Base-by-base conservation (phyloP, 208 protist genomes). In the Wallacemonas collosoma region DNA sequence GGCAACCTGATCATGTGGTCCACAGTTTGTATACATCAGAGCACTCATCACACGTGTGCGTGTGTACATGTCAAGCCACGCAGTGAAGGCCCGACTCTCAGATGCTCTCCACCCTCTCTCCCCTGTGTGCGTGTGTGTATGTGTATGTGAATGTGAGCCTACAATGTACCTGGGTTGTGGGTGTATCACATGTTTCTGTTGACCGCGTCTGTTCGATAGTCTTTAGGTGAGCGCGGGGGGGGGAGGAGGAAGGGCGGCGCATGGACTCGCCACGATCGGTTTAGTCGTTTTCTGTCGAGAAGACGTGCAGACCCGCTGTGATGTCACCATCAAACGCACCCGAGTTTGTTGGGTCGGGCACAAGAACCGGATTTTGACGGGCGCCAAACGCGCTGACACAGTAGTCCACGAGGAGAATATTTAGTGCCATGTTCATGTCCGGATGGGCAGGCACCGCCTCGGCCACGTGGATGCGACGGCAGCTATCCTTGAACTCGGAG, bases 401-500 rank as follows among this genome's bases (percentile, higher is more conserved):
- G 38, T 88, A 73, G 55, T 93, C 79, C 65, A 93, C 68, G 36
- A 88, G 62, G 41, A 72, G 75, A 0, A 66, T 55, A 51, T 80
- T 77, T 35, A 72, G 57, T 7, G 67, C 53, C 12, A 85, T 58
- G 53, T 69, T 26, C 6, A 40, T 65, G 2, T 80, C 73, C 41
- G 81, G 80, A 48, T 71, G 68, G 26, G 68, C 72, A 17, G 68
- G 71, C 60, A 80, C 72, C 61, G 51, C 26, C n/a, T 63, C 73
- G 12, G 75, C 61, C 50, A 93, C 54, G 73, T 83, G 79, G 26
- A 86, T 68, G 60, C 85, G 83, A 45, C 85, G 88, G 68, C 88
- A 93, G 69, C 85, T 89, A 60, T 85, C 85, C 80, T 86, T 93
- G 82, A 80, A 91, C 73, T 89, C 85, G 45, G 82, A 81, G 60